Conservation (phyloP, 1,284 basidiomycete genomes). For the Dichomitus squalens region DNA sequence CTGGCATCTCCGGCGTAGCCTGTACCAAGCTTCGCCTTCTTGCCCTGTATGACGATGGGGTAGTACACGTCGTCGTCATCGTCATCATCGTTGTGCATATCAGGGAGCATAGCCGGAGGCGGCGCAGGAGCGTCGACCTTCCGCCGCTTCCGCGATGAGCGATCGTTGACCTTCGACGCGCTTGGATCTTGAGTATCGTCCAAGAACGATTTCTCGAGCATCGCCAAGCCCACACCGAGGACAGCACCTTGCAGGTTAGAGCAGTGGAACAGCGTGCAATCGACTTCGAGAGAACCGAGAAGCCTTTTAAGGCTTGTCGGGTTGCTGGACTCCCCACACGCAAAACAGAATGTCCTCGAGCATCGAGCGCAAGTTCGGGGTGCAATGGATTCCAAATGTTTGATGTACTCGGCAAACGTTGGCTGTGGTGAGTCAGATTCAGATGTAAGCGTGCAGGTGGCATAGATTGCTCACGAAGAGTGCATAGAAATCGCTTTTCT, state of each 20-base stretch:
- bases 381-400: constrained; percentile 60
- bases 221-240: constrained; percentile 81
- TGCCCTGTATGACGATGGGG: constrained; percentile 45
- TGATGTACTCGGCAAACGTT: constrained; percentile 70
- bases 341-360: constrained; percentile 71
- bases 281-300: constrained; percentile 32
- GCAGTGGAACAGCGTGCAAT: constrained; percentile 81
- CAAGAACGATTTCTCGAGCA: constrained; percentile 71
- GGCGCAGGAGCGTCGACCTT: constrained; percentile 30
- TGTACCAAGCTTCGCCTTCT: constrained; percentile 73
- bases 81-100: constrained; percentile 53
- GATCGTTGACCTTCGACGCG: constrained; percentile 21
- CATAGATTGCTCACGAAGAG: constrained; percentile 63
- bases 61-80: constrained; percentile 61
- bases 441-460: neutral
- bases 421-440: constrained; percentile 45
- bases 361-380: constrained; percentile 68
- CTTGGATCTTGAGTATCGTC: constrained; percentile 45
- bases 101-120: constrained; percentile 18
- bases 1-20: constrained; percentile 81
- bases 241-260: constrained; percentile 85
- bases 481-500: constrained; percentile 79
- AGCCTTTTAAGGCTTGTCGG: constrained; percentile 25
- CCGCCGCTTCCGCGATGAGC: constrained; percentile 32
- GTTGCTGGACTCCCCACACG: constrained; percentile 76